Evolutionary conservation across 352 stramenopile species (phyloP).

Genomic region (Phytophthora fragariaefolia): DNA sequence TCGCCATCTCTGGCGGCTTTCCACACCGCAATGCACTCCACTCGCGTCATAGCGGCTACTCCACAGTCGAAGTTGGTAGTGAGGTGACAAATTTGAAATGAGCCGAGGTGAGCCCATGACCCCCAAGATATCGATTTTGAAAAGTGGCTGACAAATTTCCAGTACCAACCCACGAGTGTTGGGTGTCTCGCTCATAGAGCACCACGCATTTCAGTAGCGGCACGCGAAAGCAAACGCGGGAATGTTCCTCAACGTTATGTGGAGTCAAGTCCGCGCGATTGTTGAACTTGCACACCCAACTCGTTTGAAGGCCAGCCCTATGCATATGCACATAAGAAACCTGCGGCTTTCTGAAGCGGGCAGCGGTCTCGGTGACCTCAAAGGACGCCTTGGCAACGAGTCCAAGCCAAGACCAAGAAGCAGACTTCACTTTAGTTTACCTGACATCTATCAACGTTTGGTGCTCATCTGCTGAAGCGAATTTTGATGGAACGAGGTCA

Average conservation of each 20-base stretch:
- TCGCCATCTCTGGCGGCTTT: constrained; percentile 41
- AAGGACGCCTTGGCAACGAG: too few relatives aligned
- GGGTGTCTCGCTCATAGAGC: constrained; percentile 7
- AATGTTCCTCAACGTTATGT: too few relatives aligned
- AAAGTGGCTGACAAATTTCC: constrained; percentile 31
- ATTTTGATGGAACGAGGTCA: too few relatives aligned
- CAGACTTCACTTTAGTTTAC: too few relatives aligned
- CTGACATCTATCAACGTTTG: too few relatives aligned
- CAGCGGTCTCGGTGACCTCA: too few relatives aligned
- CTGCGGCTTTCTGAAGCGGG: too few relatives aligned
- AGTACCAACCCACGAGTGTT: constrained; percentile 11
- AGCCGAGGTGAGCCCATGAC: constrained; percentile 1
- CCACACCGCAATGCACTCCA: constrained; percentile 42
- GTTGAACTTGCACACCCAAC: background rate
- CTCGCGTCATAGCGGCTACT: constrained; percentile 31
- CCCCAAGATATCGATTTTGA: background rate
- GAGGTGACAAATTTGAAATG: constrained; percentile 23
- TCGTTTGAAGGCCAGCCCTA: background rate
- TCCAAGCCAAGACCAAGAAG: too few relatives aligned
- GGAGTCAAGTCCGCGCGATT: too few relatives aligned
- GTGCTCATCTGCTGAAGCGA: too few relatives aligned
- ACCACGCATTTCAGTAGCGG: background rate
- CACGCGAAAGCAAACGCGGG: background rate
- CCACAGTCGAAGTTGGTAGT: background rate
- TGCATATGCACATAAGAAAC: too few relatives aligned